Base-by-base conservation (phyloP, 73 alveolate species). In the Breviolum minutum region DNA sequence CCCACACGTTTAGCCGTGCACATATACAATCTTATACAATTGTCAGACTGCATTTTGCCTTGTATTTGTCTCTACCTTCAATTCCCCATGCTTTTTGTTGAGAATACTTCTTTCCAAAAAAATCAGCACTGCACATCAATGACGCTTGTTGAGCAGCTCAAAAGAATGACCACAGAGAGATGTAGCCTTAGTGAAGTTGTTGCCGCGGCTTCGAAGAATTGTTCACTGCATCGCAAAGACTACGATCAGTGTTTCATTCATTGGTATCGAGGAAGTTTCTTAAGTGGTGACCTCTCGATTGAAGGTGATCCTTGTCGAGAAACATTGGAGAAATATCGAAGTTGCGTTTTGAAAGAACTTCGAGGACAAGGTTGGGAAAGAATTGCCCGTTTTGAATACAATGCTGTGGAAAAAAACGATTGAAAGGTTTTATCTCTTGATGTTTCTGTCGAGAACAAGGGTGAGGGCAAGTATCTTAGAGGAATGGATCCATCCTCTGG, bases 401-500 rank as follows among this genome's bases (percentile, higher is more conserved):
- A 48, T 60, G 70, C 70, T 5, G 70, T 40, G 16, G 40, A 27
- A 6, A 32, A 81, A 20, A 10, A 22, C 29, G 90, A 54, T 24
- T 80, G n/a, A n/a, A n/a, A 17, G 14, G 22, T 60, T 26, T 54
- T 22, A 54, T 54, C 11, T 61, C 54, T 26, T 26, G 20, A 11
- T 40, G 54, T 40, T 40, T 40, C 16, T 22, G 73, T 7, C 26
- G 92, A 24, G 54, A 8, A 8, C 73, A 11, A 22, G 80, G 48
- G 98, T 63, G n/a, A 62, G 76, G 48, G 98, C 73, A 61, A 62
- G 76, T 71, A 74, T 92, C 27, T 68, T 92, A 81, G 98, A 92
- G 66, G 90, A 92, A 24, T 92, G 98, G 98, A 92, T 92, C 79
- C n/a, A 54, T 16, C 98, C 98, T 0, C 62, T 92, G 24, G 40